Evolutionary conservation across 192 early-diverging fungal species (phyloP).

Genomic region (Coemansia sp.): DNA sequence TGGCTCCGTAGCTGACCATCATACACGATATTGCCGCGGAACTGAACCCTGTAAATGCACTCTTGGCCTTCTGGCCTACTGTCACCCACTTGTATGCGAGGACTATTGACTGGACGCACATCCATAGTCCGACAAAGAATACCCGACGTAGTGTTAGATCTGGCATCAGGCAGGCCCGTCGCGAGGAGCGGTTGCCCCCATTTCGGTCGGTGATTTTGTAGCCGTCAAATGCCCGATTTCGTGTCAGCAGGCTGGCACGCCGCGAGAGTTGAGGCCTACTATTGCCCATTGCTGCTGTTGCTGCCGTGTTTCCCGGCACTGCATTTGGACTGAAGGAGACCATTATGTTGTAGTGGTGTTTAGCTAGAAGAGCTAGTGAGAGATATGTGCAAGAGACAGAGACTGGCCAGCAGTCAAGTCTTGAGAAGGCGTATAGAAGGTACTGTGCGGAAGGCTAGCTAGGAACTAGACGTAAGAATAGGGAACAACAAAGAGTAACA

Average conservation of each 20-base stretch:
- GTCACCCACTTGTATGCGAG: slow-evolving; percentile 62
- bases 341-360: background rate
- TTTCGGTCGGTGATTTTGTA: slow-evolving; percentile 34
- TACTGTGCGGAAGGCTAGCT: background rate
- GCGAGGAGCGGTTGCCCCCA: background rate
- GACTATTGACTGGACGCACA: slow-evolving; percentile 60
- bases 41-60: slow-evolving; percentile 47
- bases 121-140: slow-evolving; percentile 62
- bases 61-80: slow-evolving; percentile 43
- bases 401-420: background rate
- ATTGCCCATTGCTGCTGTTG: background rate
- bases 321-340: background rate
- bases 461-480: background rate
- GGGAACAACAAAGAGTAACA: background rate
- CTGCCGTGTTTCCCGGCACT: too few species aligned
- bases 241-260: slow-evolving; percentile 45
- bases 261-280: slow-evolving; percentile 12
- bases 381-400: background rate
- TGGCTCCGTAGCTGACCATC: slow-evolving; percentile 60
- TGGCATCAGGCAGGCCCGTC: slow-evolving; percentile 25
- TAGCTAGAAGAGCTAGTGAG: background rate
- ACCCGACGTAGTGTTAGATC: slow-evolving; percentile 50
- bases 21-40: slow-evolving; percentile 47
- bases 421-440: background rate
- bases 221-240: slow-evolving; percentile 55